These are phyloP conservation scores for Chrysophaeum taylorii DNA, from an alignment of 352 stramenopile species.

Conservation along the genomic window DNA sequence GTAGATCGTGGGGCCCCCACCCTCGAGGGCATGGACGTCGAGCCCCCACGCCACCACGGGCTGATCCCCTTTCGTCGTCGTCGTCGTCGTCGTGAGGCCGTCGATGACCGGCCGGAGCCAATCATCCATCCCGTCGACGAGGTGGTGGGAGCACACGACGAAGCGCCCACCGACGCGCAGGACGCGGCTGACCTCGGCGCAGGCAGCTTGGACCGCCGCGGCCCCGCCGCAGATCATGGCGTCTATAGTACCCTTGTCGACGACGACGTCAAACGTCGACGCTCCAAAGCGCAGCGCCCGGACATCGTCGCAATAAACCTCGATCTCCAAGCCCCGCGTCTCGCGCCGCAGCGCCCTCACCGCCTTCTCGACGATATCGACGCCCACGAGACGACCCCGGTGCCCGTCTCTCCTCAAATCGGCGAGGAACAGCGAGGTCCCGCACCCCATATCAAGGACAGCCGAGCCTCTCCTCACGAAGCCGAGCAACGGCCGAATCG, in stretches of 20 bases:
- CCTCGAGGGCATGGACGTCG: background rate
- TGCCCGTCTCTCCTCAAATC: background rate
- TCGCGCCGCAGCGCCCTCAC: background rate
- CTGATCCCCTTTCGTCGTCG: background rate
- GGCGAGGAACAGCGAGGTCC: background rate
- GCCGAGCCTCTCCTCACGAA: background rate
- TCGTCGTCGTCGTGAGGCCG: no score
- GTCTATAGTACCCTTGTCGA: constrained; percentile 10
- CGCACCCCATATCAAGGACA: constrained; percentile 2
- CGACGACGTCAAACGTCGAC: background rate
- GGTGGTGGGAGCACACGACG: background rate
- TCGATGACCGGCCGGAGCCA: background rate
- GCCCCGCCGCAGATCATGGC: constrained; percentile 2
- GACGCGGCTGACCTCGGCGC: background rate
- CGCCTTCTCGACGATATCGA: background rate
- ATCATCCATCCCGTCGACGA: background rate
- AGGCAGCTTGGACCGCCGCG: background rate
- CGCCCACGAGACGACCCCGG: background rate
- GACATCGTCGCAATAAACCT: background rate
- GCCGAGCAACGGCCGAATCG: background rate
- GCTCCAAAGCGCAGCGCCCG: background rate
- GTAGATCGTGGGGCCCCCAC: background rate
- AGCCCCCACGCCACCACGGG: background rate
- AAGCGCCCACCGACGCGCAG: background rate
- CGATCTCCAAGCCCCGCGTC: background rate